These are phyloP conservation scores for Candida sithepensis DNA, from an alignment of 805 yeast species.

Conservation along the genomic window DNA sequence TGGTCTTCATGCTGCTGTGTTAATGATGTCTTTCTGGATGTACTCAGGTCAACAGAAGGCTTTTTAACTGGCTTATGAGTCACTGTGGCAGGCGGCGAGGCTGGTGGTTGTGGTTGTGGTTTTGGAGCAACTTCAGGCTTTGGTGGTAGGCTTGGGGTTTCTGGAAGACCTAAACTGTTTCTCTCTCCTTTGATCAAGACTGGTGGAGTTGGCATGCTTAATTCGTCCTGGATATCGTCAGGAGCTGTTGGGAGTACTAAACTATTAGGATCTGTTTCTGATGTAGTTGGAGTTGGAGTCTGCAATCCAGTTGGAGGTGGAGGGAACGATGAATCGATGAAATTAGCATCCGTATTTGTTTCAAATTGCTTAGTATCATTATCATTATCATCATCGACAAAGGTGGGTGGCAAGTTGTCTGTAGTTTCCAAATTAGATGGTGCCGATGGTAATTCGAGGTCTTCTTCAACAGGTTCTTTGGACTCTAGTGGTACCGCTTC, in stretches of 20 bases:
- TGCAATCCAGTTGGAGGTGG: conserved; percentile 11
- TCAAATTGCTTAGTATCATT: neutral
- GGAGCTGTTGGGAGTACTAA: conserved; percentile 15
- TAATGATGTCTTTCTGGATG: neutral
- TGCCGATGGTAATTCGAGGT: conserved; percentile 8
- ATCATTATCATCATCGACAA: neutral
- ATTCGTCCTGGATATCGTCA: conserved; percentile 20
- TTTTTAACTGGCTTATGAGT: conserved; percentile 7
- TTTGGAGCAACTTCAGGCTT: conserved; percentile 3
- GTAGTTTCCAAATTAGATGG: conserved; percentile 2
- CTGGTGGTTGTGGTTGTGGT: conserved; percentile 1
- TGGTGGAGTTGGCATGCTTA: conserved; percentile 27
- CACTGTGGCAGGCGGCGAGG: neutral
- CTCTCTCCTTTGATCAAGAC: conserved; percentile 30
- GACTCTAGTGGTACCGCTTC: neutral
- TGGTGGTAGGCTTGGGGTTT: conserved; percentile 21
- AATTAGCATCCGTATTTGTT: conserved; percentile 5
- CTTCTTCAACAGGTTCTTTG: neutral
- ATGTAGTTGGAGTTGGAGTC: conserved; percentile 5
- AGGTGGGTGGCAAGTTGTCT: neutral
- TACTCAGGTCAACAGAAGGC: neutral
- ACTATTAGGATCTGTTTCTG: neutral
- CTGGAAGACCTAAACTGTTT: conserved; percentile 27
- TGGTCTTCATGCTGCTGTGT: conserved; percentile 4
- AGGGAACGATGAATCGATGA: conserved; percentile 7